Base-by-base conservation (phyloP, 1,284 basidiomycete species). In the Stygiomarasmius scandens region DNA sequence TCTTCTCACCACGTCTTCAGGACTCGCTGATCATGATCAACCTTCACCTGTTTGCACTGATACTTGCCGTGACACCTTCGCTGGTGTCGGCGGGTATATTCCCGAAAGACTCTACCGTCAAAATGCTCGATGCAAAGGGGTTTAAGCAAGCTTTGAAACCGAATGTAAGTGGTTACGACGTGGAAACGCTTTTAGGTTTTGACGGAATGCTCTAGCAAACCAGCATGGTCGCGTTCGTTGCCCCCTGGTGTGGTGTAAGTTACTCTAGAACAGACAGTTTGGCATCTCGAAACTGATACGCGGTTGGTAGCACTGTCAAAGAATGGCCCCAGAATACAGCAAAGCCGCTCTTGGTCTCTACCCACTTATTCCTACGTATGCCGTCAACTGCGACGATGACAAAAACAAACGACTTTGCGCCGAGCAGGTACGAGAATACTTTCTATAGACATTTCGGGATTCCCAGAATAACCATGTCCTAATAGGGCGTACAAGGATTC, bases 351-450 rank as follows among this genome's bases (percentile, higher is more conserved):
- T 83, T 9, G 89, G 85, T 1, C 82, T 97, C 22, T 79, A 87
- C 58, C 94, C 95, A 8, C 79, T 98, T 36, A 82, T 98, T 32
- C 93, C 94, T 1, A 82, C 92, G 59, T 96, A 95, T 71, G 91
- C 93, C 11, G 84, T 98, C 46, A 93, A 98, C 71, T 98, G 95
- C 64, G 95, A 98, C 66, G 87, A 82, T n/a, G 82, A 86, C 23
- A 76, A 78, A 66, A 96, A 97, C 74, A 93, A 91, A 71, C 79
- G 77, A 6, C 73, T 96, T 9, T 98, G 95, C 68, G 85, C 85
- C 0, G 85, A 93, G 61, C 91, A 93, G 77, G 87, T 83, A 60
- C 48, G 71, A 64, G 19, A 36, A 46, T 46, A 43, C 29, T 23
- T 41, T 36, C 20, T 2, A 49, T 81, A 60, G 49, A 67, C 59